A percentile compares a stretch with the other conserved stretches of the same genome.
phyloP scores from a whole-genome alignment of 352 stramenopile genomes.

The Pythium phragmiticola region DNA sequence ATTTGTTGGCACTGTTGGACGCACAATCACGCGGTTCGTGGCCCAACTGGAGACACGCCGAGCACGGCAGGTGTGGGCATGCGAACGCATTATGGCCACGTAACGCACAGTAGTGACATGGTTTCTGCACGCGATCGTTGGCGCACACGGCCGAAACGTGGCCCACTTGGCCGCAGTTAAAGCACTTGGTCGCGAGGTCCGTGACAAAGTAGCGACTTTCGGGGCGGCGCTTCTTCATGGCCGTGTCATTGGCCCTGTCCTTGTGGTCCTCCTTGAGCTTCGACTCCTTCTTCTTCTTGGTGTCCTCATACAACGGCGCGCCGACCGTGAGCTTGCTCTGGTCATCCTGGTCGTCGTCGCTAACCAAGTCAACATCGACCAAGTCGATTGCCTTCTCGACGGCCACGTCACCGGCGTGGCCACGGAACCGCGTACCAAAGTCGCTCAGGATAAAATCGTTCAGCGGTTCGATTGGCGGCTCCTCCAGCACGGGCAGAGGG shows the following conservation, averaged over 20 bases:
- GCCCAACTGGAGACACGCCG: conserved; percentile 62
- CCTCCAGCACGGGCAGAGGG: conserved; percentile 50
- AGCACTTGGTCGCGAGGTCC: conserved; percentile 83
- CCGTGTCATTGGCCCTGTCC: conserved; percentile 17
- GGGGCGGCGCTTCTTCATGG: conserved; percentile 40
- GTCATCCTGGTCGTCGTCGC: conserved; percentile 24
- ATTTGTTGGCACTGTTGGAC: not conserved
- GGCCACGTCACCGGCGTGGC: conserved; percentile 41
- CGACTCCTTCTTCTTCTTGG: conserved; percentile 8
- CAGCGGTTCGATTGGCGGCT: conserved; percentile 70
- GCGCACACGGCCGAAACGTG: conserved; percentile 77
- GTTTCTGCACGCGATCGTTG: conserved; percentile 66
- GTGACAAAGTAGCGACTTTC: conserved; percentile 83
- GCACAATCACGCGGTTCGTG: conserved; percentile 62
- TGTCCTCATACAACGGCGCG: conserved; percentile 42
- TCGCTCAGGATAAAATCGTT: conserved; percentile 85
- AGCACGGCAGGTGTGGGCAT: conserved; percentile 69
- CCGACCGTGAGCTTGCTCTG: conserved; percentile 43
- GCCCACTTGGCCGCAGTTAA: conserved; percentile 77
- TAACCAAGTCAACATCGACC: conserved; percentile 16
- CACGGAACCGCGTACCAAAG: conserved; percentile 71
- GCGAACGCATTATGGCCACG: conserved; percentile 67
- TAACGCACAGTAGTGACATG: conserved; percentile 80
- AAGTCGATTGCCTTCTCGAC: conserved; percentile 45
- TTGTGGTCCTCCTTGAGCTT: not conserved